Conservation (phyloP, 345 rosid species). For the Ricinus communis region DNA sequence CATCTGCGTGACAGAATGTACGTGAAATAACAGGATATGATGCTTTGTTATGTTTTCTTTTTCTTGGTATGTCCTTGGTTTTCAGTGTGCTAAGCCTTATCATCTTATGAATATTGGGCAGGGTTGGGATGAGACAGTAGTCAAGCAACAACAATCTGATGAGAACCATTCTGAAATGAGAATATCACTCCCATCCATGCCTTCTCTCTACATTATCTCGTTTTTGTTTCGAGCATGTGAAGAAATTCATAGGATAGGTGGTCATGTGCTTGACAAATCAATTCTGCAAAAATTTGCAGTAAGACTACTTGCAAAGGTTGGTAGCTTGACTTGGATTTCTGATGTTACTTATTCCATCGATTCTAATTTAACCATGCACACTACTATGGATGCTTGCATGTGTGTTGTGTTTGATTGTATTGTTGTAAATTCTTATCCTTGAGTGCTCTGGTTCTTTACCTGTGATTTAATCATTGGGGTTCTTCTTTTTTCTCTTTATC, state of each 20-base stretch:
- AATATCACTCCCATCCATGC: slow-evolving; percentile 90
- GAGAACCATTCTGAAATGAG: slow-evolving; percentile 75
- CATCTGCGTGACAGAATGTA: background rate
- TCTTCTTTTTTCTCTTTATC: background rate
- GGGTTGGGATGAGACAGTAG: slow-evolving; percentile 98
- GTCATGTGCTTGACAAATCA: slow-evolving; percentile 88
- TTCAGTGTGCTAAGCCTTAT: slow-evolving; percentile 7
- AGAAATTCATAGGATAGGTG: slow-evolving; percentile 96
- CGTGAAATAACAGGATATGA: background rate
- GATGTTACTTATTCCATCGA: background rate
- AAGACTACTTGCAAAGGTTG: slow-evolving; percentile 77
- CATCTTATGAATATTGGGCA: slow-evolving; percentile 40
- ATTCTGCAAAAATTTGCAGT: slow-evolving; percentile 77
- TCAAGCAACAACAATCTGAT: slow-evolving; percentile 73
- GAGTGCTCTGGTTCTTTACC: background rate
- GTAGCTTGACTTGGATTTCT: slow-evolving; percentile 6
- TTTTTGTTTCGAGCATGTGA: slow-evolving; percentile 93
- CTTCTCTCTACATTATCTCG: slow-evolving; percentile 87
- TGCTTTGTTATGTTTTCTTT: slow-evolving; percentile 6
- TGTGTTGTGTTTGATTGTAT: background rate
- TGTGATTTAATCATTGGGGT: background rate
- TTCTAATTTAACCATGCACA: background rate
- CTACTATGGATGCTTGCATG: background rate
- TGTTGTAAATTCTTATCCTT: background rate
- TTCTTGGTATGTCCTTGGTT: background rate